Evolutionary conservation across 768 basidiomycete species (phyloP).

Genomic region (Mycena epipterygia): DNA sequence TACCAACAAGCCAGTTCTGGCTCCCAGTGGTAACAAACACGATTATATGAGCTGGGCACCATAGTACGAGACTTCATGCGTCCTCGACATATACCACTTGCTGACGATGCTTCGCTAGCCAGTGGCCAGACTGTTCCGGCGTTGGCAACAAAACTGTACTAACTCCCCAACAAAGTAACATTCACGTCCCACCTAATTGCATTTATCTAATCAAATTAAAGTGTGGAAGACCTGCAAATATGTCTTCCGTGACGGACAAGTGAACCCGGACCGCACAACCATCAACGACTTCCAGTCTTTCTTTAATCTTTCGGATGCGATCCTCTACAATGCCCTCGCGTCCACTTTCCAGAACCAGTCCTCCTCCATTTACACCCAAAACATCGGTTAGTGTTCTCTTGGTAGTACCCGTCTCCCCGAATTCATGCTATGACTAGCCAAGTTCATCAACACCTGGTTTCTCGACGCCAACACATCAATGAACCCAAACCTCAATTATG

Average conservation of each 20-base stretch:
- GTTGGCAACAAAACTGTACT: constrained; percentile 71
- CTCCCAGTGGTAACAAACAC: constrained; percentile 68
- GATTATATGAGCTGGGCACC: constrained; percentile 83
- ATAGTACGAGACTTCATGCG: constrained; percentile 59
- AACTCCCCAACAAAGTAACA: constrained; percentile 62
- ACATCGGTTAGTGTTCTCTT: constrained; percentile 48
- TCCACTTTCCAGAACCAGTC: constrained; percentile 50
- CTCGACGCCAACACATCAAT: constrained; percentile 66
- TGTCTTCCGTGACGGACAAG: constrained; percentile 67
- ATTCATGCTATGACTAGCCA: constrained; percentile 41
- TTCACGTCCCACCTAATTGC: neutral
- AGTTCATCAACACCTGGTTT: constrained; percentile 71
- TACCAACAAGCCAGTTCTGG: constrained; percentile 59
- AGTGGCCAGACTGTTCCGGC: constrained; percentile 74
- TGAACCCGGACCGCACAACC: constrained; percentile 73
- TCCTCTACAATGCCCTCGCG: constrained; percentile 28
- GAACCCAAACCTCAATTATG: constrained; percentile 76
- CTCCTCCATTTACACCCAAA: constrained; percentile 56
- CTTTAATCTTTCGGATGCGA: constrained; percentile 64
- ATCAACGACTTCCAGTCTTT: constrained; percentile 71
- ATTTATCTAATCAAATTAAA: constrained; percentile 34
- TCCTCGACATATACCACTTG: neutral
- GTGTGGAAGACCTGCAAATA: constrained; percentile 75
- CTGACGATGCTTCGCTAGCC: constrained; percentile 48
- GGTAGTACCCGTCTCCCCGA: neutral